A percentile compares a stretch with the other conserved stretches of the same genome.
Conservation (phyloP, 2,329 filamentous ascomycete genomes). For the Fusarium annulatum region DNA sequence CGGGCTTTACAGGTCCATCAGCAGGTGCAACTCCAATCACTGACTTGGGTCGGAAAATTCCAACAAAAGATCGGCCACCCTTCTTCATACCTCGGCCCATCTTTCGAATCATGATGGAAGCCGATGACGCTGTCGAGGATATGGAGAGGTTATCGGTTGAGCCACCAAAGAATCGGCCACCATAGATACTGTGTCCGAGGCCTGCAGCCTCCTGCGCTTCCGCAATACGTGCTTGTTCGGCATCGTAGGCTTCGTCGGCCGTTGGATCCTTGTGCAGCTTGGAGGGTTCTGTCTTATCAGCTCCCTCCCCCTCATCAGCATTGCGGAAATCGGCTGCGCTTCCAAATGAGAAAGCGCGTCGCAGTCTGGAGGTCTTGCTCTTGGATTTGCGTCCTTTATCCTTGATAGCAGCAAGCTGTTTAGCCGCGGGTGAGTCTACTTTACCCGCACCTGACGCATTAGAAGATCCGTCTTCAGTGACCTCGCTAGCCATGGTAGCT, state of each 20-base stretch:
- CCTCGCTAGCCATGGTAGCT: conserved; percentile 69
- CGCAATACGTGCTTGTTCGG: conserved; percentile 91
- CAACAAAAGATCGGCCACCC: conserved; percentile 88
- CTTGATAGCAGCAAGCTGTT: conserved; percentile 87
- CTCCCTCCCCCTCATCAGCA: conserved; percentile 67
- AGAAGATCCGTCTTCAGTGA: conserved; percentile 56
- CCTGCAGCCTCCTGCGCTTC: conserved; percentile 92
- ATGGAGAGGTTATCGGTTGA: conserved; percentile 96
- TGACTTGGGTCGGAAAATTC: conserved; percentile 94
- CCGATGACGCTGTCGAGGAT: conserved; percentile 88
- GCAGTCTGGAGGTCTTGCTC: conserved; percentile 86
- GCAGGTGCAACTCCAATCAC: conserved; percentile 80
- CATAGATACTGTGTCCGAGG: conserved; percentile 93
- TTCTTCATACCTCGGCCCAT: conserved; percentile 99
- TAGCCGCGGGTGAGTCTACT: conserved; percentile 76
- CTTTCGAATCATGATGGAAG: conserved; percentile 94
- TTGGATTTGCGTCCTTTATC: conserved; percentile 82
- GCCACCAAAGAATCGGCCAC: conserved; percentile 84
- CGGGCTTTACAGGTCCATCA: conserved; percentile 69
- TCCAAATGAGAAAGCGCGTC: conserved; percentile 95
- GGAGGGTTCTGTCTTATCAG: conserved; percentile 51
- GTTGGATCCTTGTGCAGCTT: conserved; percentile 75
- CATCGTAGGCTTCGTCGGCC: conserved; percentile 75
- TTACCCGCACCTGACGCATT: conserved; percentile 51
- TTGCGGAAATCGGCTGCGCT: conserved; percentile 91